phyloP scores from a whole-genome alignment of 2,329 filamentous ascomycete genomes.

The Venturia pyrina region DNA sequence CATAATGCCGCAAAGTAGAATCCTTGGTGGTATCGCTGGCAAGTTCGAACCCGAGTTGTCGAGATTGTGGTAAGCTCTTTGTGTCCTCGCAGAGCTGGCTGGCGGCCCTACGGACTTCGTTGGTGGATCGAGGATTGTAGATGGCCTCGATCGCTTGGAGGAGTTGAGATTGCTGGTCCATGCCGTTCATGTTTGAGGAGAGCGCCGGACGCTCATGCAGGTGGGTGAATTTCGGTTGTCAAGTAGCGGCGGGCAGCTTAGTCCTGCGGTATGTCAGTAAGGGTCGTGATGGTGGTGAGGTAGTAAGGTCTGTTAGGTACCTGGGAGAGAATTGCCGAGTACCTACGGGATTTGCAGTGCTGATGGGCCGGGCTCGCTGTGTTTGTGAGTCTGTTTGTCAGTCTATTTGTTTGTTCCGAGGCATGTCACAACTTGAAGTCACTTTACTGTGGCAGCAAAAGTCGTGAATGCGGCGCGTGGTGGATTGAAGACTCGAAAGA shows the following conservation, averaged over 20 bases:
- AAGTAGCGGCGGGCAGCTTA: not conserved
- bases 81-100: slow-evolving; percentile 77
- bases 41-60: slow-evolving; percentile 74
- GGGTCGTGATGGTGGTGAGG: not conserved
- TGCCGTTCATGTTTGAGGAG: slow-evolving; percentile 12
- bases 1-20: slow-evolving; percentile 83
- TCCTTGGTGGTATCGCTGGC: slow-evolving; percentile 66
- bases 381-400: too few species aligned
- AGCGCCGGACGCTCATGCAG: not conserved
- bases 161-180: slow-evolving; percentile 28
- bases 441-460: not conserved
- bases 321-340: not conserved
- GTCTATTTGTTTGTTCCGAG: not conserved
- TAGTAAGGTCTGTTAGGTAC: not conserved
- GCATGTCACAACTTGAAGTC: not conserved
- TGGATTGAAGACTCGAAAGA: not conserved
- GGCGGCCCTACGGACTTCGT: slow-evolving; percentile 72
- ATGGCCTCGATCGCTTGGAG: slow-evolving; percentile 79
- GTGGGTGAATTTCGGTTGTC: not conserved
- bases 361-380: not conserved
- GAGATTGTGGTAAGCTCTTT: slow-evolving; percentile 69
- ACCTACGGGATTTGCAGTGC: not conserved
- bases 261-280: not conserved
- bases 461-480: not conserved
- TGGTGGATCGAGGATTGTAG: slow-evolving; percentile 71